These are phyloP conservation scores for Tylopilus subfusipes DNA, from an alignment of 768 basidiomycete species.

Conservation along the genomic window DNA sequence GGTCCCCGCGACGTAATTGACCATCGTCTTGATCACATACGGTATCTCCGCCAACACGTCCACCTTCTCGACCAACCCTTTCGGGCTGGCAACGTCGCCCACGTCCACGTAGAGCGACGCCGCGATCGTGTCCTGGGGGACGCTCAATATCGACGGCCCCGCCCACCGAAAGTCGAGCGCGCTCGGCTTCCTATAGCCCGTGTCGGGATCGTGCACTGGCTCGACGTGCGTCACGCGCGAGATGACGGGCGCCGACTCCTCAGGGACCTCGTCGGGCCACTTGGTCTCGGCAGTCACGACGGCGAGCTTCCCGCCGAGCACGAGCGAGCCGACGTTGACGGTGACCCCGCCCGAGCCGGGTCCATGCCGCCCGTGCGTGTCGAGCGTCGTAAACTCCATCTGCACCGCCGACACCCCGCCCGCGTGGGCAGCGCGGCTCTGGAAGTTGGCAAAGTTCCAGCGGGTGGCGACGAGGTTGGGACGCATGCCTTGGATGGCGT, in stretches of 20 bases:
- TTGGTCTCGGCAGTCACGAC: slow-evolving; percentile 77
- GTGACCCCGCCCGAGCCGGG: slow-evolving; percentile 77
- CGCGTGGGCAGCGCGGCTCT: slow-evolving; percentile 63
- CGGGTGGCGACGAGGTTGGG: slow-evolving; percentile 88
- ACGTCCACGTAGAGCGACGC: slow-evolving; percentile 58
- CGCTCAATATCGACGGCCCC: slow-evolving; percentile 57
- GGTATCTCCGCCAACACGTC: slow-evolving; percentile 96
- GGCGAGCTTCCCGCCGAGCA: slow-evolving; percentile 73
- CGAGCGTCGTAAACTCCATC: slow-evolving; percentile 93
- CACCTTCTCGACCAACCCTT: slow-evolving; percentile 86
- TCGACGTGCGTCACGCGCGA: slow-evolving; percentile 68
- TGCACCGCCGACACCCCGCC: slow-evolving; percentile 82
- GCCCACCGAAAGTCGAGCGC: slow-evolving; percentile 76
- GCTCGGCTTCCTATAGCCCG: slow-evolving; percentile 73
- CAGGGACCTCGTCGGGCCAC: slow-evolving; percentile 60
- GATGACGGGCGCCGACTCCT: slow-evolving; percentile 46
- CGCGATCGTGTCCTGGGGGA: slow-evolving; percentile 49
- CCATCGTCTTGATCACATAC: slow-evolving; percentile 83
- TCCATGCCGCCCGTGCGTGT: slow-evolving; percentile 75
- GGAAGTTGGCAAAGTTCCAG: slow-evolving; percentile 97
- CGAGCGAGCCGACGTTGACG: slow-evolving; percentile 83
- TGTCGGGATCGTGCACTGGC: slow-evolving; percentile 65
- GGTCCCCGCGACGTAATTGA: slow-evolving; percentile 89
- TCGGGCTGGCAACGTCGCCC: slow-evolving; percentile 53
- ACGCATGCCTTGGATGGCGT: slow-evolving; percentile 98